A percentile compares a stretch with the other conserved stretches of the same genome.
phyloP scores from a whole-genome alignment of 805 yeast genomes.

The Millerozyma miso region DNA sequence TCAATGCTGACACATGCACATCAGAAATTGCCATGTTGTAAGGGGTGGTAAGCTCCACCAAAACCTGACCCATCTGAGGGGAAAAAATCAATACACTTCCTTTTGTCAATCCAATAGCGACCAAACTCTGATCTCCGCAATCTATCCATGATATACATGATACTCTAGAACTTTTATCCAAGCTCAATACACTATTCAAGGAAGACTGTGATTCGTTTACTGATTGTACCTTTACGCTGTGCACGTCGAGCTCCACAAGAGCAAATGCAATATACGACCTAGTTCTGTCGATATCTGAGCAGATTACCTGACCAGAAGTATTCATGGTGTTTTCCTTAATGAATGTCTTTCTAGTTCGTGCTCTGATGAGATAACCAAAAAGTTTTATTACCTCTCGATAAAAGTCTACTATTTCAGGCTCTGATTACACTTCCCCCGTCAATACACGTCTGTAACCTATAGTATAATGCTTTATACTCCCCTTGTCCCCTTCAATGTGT shows the following conservation, averaged over 20 bases:
- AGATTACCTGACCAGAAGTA: constrained; percentile 24
- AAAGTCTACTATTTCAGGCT: neutral
- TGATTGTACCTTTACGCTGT: constrained; percentile 62
- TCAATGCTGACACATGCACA: constrained; percentile 40
- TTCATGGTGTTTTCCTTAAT: constrained; percentile 5
- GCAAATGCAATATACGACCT: constrained; percentile 64
- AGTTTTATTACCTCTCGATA: neutral
- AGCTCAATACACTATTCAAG: constrained; percentile 45
- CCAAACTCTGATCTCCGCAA: constrained; percentile 37
- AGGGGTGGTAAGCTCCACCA: constrained; percentile 48
- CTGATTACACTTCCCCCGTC: neutral
- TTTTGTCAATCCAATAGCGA: constrained; percentile 61
- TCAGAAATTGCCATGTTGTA: constrained; percentile 45
- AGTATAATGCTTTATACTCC: neutral
- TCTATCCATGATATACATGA: constrained; percentile 54
- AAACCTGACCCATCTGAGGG: constrained; percentile 56
- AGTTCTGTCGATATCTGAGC: constrained; percentile 56
- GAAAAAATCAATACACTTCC: constrained; percentile 67
- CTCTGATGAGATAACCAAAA: neutral
- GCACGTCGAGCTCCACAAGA: constrained; percentile 64
- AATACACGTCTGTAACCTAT: neutral
- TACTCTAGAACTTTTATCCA: constrained; percentile 49
- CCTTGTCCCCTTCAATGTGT: neutral
- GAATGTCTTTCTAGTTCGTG: neutral
- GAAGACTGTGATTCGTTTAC: constrained; percentile 37